Percentiles rank a stretch among this genome's conserved stretches.
These are phyloP conservation scores for Ceratobasidium theobromae DNA, from an alignment of 1,284 basidiomycete genomes.

Conservation along the genomic window DNA sequence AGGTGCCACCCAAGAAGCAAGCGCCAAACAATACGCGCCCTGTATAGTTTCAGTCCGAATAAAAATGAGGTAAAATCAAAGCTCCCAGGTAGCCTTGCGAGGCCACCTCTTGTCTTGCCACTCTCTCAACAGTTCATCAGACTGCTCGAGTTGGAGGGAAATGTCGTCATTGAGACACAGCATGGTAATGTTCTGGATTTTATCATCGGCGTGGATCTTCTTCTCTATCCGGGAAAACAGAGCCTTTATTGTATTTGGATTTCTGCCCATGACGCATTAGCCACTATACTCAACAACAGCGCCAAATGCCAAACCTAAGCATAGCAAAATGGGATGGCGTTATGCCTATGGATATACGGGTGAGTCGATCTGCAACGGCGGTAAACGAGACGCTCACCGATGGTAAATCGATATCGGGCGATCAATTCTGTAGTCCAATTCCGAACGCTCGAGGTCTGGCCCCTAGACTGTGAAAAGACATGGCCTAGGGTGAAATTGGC, in stretches of 20 bases:
- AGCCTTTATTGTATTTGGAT: constrained; percentile 9
- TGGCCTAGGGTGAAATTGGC: constrained; percentile 30
- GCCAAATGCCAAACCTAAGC: background rate
- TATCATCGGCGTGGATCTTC: background rate
- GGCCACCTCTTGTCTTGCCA: constrained; percentile 31
- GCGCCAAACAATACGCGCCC: background rate
- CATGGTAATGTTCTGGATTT: constrained; percentile 13
- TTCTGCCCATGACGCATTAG: background rate
- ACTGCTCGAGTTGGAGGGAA: background rate
- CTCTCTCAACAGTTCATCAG: constrained; percentile 22
- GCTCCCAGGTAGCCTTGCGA: constrained; percentile 30
- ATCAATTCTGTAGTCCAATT: constrained; percentile 32
- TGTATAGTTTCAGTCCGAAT: background rate
- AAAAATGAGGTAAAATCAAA: background rate
- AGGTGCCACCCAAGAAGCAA: background rate
- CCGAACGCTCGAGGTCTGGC: constrained; percentile 21
- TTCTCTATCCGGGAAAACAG: constrained; percentile 14
- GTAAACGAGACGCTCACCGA: constrained; percentile 30
- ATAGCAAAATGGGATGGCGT: constrained; percentile 26
- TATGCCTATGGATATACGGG: background rate
- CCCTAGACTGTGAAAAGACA: constrained; percentile 2
- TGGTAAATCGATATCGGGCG: constrained; percentile 35
- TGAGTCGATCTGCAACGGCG: background rate
- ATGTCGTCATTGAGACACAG: constrained; percentile 37
- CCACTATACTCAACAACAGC: background rate